Evolutionary conservation across 2,329 filamentous ascomycete species (phyloP).

Genomic region (Sarocladiaceae sp.): DNA sequence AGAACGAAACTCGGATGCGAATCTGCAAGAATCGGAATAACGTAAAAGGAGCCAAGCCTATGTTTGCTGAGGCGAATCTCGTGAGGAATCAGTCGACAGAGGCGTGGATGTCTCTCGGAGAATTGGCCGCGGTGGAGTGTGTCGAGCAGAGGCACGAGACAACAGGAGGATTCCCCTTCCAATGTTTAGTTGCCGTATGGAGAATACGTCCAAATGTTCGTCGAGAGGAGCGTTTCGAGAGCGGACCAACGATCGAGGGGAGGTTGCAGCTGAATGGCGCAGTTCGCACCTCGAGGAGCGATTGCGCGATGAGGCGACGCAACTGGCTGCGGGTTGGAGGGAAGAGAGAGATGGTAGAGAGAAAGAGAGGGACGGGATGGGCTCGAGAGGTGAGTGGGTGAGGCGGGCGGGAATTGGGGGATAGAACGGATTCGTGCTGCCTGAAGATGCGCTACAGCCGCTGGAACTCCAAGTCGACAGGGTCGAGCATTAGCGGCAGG

Average conservation of each 20-base stretch:
- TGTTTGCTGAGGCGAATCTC: neutral
- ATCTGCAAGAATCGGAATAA: too few relatives aligned
- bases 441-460: slow-evolving; percentile 3
- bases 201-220: too few relatives aligned
- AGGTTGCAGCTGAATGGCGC: neutral
- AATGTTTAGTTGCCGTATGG: too few relatives aligned
- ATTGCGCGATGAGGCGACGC: slow-evolving; percentile 5
- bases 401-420: neutral
- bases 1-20: too few relatives aligned
- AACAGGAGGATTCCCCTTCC: too few relatives aligned
- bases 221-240: too few relatives aligned
- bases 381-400: neutral
- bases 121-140: slow-evolving; percentile 1
- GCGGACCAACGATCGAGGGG: too few relatives aligned
- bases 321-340: neutral
- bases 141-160: slow-evolving; percentile 5
- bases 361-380: neutral
- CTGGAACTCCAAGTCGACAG: neutral
- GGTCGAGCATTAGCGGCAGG: neutral
- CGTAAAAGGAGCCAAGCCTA: neutral
- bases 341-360: neutral
- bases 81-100: neutral
- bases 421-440: neutral
- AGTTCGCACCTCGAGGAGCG: slow-evolving; percentile 8
- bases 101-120: slow-evolving; percentile 1